Base-by-base conservation (phyloP, 2,329 filamentous ascomycete genomes). In the Fragosphaeria purpurea region DNA sequence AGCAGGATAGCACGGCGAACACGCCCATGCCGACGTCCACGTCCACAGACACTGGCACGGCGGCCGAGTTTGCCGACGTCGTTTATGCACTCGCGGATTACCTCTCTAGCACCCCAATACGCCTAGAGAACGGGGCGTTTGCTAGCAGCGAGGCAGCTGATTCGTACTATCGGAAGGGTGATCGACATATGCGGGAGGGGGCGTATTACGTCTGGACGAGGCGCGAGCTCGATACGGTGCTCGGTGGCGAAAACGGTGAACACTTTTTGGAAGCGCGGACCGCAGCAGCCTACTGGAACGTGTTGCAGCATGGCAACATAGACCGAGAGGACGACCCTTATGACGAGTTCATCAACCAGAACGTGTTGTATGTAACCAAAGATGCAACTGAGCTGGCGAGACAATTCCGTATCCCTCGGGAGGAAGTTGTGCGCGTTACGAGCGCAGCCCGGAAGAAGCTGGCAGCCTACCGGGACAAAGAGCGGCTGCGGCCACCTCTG, bases 161-260 rank as follows among this genome's bases (percentile, higher is more conserved):
- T 64, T 95, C 89, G 1, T 75, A 80, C 48, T 84, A 85, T 47
- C 78, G 79, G 35, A 77, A 76, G n/a, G 81, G 82, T 2, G 88
- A 94, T 59, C 77, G 74, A 5, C 86, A 94, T 49, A 89, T 90
- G 72, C 80, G 86, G 37, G 90, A 97, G 66, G 93, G 93, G 0
- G 91, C 90, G 0, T 97, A 88, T 63, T 96, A 97, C 60, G 79
- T 96, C 4, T 98, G 91, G 91, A 95, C 90, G 1, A 71, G 85
- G 47, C 85, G 88, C 47, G 90, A 97, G 62, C 85, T 97, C 53
- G 83, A 89, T 53, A 77, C 80, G 9, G 79, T 94, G 3, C 74
- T 96, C 2, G 50, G 53, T 32, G 56, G 81, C 2, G 73, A 77
- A 4, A 58, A 55, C 8, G 56, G 52, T 30, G 63, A 65, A 6